These are phyloP conservation scores for Sequoia sempervirens DNA, from an alignment of 75 land plant genomes.

Conservation along the genomic window DNA sequence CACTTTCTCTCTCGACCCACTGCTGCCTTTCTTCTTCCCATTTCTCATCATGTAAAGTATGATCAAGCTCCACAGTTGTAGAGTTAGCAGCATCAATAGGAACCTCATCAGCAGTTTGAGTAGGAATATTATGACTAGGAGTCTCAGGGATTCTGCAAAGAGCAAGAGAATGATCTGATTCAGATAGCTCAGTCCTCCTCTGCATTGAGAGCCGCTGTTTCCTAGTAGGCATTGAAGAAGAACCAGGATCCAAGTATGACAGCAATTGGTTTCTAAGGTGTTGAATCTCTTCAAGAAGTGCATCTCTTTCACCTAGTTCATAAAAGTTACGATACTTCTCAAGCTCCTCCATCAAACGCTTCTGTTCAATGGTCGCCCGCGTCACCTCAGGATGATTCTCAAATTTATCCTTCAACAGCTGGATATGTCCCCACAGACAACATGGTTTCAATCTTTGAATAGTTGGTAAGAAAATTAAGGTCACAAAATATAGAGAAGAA, in stretches of 20 bases:
- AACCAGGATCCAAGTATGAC: constrained; percentile 39
- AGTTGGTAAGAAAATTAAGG: not conserved
- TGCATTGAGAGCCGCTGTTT: constrained; percentile 21
- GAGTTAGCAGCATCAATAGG: not conserved
- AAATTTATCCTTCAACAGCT: constrained; percentile 80
- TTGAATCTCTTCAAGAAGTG: constrained; percentile 64
- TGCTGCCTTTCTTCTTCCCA: constrained; percentile 45
- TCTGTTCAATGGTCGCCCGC: constrained; percentile 54
- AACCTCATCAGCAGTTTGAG: not conserved
- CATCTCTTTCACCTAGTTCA: constrained; percentile 85
- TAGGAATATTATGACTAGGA: not conserved
- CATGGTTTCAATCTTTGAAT: not conserved
- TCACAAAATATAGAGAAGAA: not conserved
- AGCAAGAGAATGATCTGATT: constrained; percentile 27
- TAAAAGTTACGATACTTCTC: constrained; percentile 57
- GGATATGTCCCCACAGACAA: constrained; percentile 10
- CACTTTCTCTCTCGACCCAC: constrained; percentile 70
- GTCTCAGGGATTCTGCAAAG: constrained; percentile 28
- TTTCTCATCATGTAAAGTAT: constrained; percentile 23
- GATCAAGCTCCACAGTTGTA: constrained; percentile 9
- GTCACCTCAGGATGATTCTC: constrained; percentile 85
- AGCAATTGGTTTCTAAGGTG: constrained; percentile 69
- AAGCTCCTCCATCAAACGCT: constrained; percentile 64
- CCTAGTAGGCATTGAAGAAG: constrained; percentile 32
- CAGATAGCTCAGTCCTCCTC: constrained; percentile 32